These are phyloP conservation scores for Xylariaceae sp. DNA, from an alignment of 2,329 filamentous ascomycete species.

Conservation along the genomic window DNA sequence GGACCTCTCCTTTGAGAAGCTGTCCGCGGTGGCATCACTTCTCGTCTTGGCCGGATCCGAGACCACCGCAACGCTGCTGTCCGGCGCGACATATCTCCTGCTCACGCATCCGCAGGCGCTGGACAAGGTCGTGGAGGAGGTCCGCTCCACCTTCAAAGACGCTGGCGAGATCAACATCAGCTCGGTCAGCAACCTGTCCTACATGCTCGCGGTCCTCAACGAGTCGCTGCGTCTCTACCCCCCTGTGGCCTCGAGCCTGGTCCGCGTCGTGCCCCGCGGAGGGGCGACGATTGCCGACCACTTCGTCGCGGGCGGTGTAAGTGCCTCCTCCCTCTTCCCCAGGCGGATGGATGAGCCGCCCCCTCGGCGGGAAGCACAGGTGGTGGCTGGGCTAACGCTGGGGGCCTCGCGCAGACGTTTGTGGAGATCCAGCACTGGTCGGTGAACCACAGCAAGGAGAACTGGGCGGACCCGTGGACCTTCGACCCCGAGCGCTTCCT, in stretches of 20 bases:
- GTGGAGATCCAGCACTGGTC: conserved; percentile 32
- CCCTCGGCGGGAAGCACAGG: neutral
- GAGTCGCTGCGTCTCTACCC: conserved; percentile 37
- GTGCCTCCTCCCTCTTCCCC: too few species aligned
- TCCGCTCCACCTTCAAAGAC: conserved; percentile 28
- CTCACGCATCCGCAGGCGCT: conserved; percentile 23
- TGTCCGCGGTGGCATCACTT: conserved; percentile 20
- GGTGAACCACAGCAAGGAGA: conserved; percentile 26
- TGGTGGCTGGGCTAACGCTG: conserved; percentile 1
- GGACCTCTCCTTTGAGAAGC: conserved; percentile 19
- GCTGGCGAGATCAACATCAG: conserved; percentile 31
- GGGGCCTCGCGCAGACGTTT: conserved; percentile 20
- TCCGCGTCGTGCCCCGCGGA: conserved; percentile 14
- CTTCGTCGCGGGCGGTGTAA: conserved; percentile 20
- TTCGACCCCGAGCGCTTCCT: conserved; percentile 35
- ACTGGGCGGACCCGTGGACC: conserved; percentile 30
- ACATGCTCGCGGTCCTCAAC: conserved; percentile 34
- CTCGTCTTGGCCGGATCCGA: conserved; percentile 23
- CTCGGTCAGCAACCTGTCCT: conserved; percentile 26
- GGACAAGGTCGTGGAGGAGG: conserved; percentile 29
- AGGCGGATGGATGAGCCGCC: too few species aligned
- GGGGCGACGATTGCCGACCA: conserved; percentile 17
- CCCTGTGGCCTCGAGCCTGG: conserved; percentile 17
- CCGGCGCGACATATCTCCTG: conserved; percentile 22
- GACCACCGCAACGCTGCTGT: conserved; percentile 22